Conservation (phyloP, 1,284 basidiomycete species). For the Ustanciosporium gigantosporum region DNA sequence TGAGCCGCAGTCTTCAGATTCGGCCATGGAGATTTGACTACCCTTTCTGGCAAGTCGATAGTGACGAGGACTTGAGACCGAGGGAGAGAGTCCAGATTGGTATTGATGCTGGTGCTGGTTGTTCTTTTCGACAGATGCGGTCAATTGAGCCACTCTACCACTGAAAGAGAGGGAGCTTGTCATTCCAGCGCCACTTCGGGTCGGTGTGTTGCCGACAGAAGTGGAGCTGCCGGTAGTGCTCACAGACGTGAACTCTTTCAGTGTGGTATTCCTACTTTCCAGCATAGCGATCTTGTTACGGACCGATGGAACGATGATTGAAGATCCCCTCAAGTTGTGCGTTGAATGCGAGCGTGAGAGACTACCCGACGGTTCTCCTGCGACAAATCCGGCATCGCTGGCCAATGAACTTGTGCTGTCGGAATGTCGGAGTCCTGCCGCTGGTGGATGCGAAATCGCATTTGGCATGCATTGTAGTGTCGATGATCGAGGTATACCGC, state of each 20-base stretch:
- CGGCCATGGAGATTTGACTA: constrained; percentile 11
- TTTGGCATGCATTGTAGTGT: constrained; percentile 10
- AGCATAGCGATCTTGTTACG: constrained; percentile 56
- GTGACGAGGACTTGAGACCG: not conserved
- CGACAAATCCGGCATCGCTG: not conserved
- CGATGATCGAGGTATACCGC: constrained; percentile 15
- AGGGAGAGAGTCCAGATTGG: not conserved
- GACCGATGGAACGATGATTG: constrained; percentile 49
- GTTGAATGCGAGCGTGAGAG: constrained; percentile 29
- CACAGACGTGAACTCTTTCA: constrained; percentile 34
- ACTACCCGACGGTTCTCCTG: not conserved
- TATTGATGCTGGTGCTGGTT: no score
- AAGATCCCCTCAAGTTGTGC: constrained; percentile 36
- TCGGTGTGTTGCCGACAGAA: not conserved
- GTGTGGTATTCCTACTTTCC: constrained; percentile 30
- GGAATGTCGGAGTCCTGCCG: constrained; percentile 21
- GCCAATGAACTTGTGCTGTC: constrained; percentile 30
- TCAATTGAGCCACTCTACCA: not conserved
- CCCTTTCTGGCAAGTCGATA: constrained; percentile 20
- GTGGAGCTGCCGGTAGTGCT: not conserved
- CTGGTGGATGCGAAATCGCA: no score
- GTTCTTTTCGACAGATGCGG: not conserved
- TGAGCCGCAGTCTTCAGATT: not conserved
- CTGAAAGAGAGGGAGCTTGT: not conserved
- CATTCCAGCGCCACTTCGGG: not conserved